These are phyloP conservation scores for Aureobasidium sp. DNA, from an alignment of 2,329 filamentous ascomycete species.

Conservation along the genomic window DNA sequence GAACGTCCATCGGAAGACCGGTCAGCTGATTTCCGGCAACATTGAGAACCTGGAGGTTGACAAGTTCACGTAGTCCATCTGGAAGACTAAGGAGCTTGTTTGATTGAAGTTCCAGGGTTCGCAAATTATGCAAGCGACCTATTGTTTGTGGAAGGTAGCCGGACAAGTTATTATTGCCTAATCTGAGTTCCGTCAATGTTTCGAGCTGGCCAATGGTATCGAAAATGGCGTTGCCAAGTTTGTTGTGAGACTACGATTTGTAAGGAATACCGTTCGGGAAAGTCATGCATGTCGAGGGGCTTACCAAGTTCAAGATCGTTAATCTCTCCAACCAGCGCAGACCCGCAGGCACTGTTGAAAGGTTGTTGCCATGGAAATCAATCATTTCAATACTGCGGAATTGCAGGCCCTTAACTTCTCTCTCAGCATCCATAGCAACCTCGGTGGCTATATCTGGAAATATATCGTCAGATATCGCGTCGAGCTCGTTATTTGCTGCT, in stretches of 20 bases:
- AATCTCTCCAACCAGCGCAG: constrained; percentile 65
- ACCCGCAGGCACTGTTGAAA: constrained; percentile 67
- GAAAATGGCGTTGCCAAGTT: constrained; percentile 64
- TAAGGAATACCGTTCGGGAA: not conserved
- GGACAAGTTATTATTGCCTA: constrained; percentile 69
- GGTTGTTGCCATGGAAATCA: constrained; percentile 78
- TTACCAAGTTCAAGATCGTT: constrained; percentile 66
- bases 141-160: constrained; percentile 62
- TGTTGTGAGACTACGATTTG: constrained; percentile 64
- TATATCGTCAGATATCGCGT: constrained; percentile 61
- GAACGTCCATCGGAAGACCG: constrained; percentile 60
- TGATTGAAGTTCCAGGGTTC: constrained; percentile 71
- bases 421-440: constrained; percentile 58
- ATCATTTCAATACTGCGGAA: constrained; percentile 76
- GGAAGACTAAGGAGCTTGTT: constrained; percentile 73
- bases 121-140: constrained; percentile 59
- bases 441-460: constrained; percentile 64
- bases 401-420: constrained; percentile 57
- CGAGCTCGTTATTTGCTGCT: constrained; percentile 83
- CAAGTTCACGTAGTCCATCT: constrained; percentile 57
- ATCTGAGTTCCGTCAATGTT: constrained; percentile 68
- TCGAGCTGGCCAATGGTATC: constrained; percentile 67
- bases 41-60: constrained; percentile 67
- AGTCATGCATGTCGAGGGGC: not conserved
- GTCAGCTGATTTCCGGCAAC: constrained; percentile 71